These are phyloP conservation scores for Salix brachista DNA, from an alignment of 345 rosid species.

Conservation along the genomic window DNA sequence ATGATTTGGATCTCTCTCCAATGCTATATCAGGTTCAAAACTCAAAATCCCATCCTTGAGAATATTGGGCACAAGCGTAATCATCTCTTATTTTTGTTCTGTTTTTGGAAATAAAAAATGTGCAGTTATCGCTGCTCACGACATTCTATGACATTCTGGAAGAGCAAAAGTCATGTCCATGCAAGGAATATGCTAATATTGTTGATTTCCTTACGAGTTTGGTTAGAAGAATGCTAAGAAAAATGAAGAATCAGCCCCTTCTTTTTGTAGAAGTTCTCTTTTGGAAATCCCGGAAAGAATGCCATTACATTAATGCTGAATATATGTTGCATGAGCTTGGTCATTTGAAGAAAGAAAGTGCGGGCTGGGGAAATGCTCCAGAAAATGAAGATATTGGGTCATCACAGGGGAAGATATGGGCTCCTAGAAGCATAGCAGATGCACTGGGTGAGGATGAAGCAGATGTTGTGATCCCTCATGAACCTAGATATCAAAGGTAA, in stretches of 20 bases:
- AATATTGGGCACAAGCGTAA: not conserved
- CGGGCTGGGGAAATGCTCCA: conserved; percentile 30
- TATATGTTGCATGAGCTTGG: conserved; percentile 77
- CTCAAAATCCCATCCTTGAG: conserved; percentile 1
- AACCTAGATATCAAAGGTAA: conserved; percentile 39
- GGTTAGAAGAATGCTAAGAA: conserved; percentile 68
- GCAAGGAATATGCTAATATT: conserved; percentile 53
- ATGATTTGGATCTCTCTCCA: conserved; percentile 81
- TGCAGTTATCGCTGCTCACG: conserved; percentile 76
- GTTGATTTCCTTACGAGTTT: conserved; percentile 60
- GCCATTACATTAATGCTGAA: conserved; percentile 81
- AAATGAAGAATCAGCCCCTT: conserved; percentile 84
- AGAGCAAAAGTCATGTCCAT: conserved; percentile 67
- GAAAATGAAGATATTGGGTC: conserved; percentile 45
- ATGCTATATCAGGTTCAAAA: conserved; percentile 87
- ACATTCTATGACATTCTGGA: conserved; percentile 68
- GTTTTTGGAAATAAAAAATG: conserved; percentile 6
- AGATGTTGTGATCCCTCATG: conserved; percentile 76
- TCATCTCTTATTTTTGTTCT: not conserved
- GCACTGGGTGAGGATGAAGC: conserved; percentile 98
- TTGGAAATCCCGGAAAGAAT: conserved; percentile 79
- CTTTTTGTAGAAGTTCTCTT: conserved; percentile 92
- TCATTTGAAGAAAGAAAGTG: conserved; percentile 51
- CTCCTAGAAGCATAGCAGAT: conserved; percentile 76
- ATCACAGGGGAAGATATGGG: conserved; percentile 48